These are phyloP conservation scores for Bertia moriformis DNA, from an alignment of 2,329 filamentous ascomycete species.

Conservation along the genomic window DNA sequence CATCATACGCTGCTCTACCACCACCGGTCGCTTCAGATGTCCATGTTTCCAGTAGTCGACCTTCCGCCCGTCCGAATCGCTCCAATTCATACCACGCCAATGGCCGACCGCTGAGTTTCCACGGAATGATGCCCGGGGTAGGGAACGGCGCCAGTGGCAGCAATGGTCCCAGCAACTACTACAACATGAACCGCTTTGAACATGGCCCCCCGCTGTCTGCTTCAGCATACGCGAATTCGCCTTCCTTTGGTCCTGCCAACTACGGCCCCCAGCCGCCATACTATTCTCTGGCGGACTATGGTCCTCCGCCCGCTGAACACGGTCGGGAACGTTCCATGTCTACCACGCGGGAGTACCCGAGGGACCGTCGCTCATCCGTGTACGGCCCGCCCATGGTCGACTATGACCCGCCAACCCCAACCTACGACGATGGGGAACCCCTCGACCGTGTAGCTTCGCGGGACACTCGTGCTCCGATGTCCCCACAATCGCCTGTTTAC, in stretches of 20 bases:
- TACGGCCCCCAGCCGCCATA: not conserved
- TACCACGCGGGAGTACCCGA: not conserved
- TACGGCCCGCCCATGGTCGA: constrained; percentile 18
- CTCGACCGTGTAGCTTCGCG: not conserved
- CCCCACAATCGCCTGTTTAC: too few relatives aligned
- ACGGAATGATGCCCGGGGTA: constrained; percentile 11
- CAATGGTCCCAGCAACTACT: not conserved
- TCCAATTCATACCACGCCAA: constrained; percentile 18
- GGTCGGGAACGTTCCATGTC: not conserved
- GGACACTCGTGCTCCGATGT: too few relatives aligned
- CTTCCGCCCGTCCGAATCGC: constrained; percentile 11
- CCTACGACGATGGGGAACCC: constrained; percentile 11
- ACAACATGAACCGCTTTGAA: not conserved
- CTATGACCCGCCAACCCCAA: constrained; percentile 12
- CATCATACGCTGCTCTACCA: constrained; percentile 11
- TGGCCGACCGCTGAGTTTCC: constrained; percentile 20
- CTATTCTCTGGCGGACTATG: not conserved
- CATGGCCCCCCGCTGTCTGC: not conserved
- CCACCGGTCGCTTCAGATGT: constrained; percentile 3
- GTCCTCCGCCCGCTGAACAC: not conserved
- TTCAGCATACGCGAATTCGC: not conserved
- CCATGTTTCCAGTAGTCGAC: constrained; percentile 8
- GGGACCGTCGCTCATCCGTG: constrained; percentile 13
- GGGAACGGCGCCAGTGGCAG: too few relatives aligned
- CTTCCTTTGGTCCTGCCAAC: too few relatives aligned